phyloP scores from a whole-genome alignment of 2,329 filamentous ascomycete genomes.

The Fusarium clavum region DNA sequence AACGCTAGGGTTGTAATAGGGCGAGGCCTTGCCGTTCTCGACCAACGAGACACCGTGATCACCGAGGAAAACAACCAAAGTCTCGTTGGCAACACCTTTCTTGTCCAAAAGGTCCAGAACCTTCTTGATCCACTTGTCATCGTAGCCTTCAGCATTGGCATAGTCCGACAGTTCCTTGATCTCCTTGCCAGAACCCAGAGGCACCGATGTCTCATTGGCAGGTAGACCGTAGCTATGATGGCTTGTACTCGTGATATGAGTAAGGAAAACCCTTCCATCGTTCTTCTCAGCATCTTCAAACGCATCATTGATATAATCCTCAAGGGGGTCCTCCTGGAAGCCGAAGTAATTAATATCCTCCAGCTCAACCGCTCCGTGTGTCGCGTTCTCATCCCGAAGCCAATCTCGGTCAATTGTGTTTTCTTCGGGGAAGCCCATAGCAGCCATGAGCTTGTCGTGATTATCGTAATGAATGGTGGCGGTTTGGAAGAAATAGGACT shows the following conservation, averaged over 20 bases:
- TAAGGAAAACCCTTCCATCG: conserved; percentile 50
- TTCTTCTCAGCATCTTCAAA: conserved; percentile 48
- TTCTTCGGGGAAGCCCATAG: conserved; percentile 47
- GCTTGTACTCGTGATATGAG: conserved; percentile 52
- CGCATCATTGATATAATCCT: conserved; percentile 50
- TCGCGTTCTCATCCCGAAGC: conserved; percentile 45
- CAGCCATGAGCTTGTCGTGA: conserved; percentile 48
- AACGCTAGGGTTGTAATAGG: conserved; percentile 50
- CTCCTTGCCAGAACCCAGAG: conserved; percentile 35
- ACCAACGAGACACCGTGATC: conserved; percentile 51
- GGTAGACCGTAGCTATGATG: conserved; percentile 51
- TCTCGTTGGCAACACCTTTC: conserved; percentile 51
- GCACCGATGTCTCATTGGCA: conserved; percentile 41
- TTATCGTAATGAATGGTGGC: conserved; percentile 51
- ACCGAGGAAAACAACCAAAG: conserved; percentile 49
- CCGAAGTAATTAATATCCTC: conserved; percentile 53
- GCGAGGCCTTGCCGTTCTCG: conserved; percentile 46
- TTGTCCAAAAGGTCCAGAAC: conserved; percentile 48
- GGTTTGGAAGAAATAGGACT: conserved; percentile 50
- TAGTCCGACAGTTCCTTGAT: conserved; percentile 48
- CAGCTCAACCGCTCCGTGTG: conserved; percentile 46
- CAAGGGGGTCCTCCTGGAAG: conserved; percentile 48
- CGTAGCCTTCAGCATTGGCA: conserved; percentile 49
- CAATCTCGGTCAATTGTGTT: conserved; percentile 48
- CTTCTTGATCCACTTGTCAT: conserved; percentile 49